Base-by-base conservation (phyloP, 1,139 yeast species). In the Lodderomyces oxycetoniae region DNA sequence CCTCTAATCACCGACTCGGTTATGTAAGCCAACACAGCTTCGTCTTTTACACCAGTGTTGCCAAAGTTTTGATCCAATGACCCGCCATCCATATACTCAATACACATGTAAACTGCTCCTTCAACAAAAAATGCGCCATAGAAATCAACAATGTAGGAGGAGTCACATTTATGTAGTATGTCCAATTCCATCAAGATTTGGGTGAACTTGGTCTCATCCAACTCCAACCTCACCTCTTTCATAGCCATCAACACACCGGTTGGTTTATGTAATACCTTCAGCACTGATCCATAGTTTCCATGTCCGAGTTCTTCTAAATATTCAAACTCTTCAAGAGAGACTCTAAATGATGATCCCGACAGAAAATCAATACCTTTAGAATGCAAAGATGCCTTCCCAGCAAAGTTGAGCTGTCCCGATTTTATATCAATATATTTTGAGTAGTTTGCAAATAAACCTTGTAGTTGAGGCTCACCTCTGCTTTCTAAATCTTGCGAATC, bases 51-150 rank as follows among this genome's bases (percentile, higher is more conserved):
- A n/a, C 95, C 94, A 20, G 67, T 69, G 33, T 61, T 61, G 20
- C 77, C 80, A 57, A 88, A 91, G 16, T 91, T 71, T 52, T 83
- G 86, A 57, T 91, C 96, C 39, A 93, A 63, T 0, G 96, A 87
- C 0, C 96, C 96, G 33, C 96, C 97, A 58, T 89, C 95, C 99
- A 91, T 91, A 58, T 80, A 86, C 61, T 91, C 99, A 75, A 91
- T 91, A 61, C 98, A 91, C 85, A 93, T 88, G 62, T 89, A 91
- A 28, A 91, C 98, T 0, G 96, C 96, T 30, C 97, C 96, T 60
- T 91, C 98, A 27, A 86, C 89, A 53, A 91, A 91, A 51, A 91
- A 91, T 0, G 97, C 98, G 26, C 98, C 97, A 53, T 85, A 91
- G 49, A 91, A 91, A 52, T 89, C 96, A 33, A 91, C 96, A 53